A percentile compares a stretch with the other conserved stretches of the same genome.
phyloP scores from a whole-genome alignment of 495 filamentous ascomycete species.

The Delitschia confertaspora region DNA sequence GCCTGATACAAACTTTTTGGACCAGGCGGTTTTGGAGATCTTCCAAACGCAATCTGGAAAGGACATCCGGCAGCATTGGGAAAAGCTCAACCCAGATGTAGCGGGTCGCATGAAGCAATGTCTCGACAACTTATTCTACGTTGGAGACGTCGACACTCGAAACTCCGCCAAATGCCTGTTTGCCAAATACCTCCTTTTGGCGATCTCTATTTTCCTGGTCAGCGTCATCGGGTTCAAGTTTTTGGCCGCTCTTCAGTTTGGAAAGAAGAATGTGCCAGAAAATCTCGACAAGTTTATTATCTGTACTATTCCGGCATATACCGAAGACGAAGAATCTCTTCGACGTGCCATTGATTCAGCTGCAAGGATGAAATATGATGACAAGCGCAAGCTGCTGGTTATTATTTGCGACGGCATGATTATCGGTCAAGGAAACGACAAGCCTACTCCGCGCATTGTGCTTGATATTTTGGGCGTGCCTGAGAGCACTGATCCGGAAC shows the following conservation, averaged over 20 bases:
- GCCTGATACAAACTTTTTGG: conserved; percentile 75
- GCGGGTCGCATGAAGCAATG: conserved; percentile 69
- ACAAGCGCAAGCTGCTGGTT: conserved; percentile 92
- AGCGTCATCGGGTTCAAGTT: conserved; percentile 90
- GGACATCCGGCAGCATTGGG: conserved; percentile 80
- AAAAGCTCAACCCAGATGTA: conserved; percentile 44
- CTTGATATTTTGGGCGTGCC: conserved; percentile 94
- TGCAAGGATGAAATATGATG: conserved; percentile 92
- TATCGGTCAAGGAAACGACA: conserved; percentile 95
- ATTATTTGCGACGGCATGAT: conserved; percentile 99
- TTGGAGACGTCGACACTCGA: conserved; percentile 85
- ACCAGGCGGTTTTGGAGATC: conserved; percentile 58
- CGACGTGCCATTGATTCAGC: conserved; percentile 95
- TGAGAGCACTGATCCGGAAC: conserved; percentile 90
- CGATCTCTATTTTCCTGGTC: conserved; percentile 75
- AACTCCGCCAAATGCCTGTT: conserved; percentile 81
- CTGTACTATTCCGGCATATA: conserved; percentile 95
- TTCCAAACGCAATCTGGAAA: conserved; percentile 66
- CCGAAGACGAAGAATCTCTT: conserved; percentile 94
- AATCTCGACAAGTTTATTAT: conserved; percentile 98
- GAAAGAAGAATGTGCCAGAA: conserved; percentile 81
- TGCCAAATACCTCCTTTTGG: conserved; percentile 81
- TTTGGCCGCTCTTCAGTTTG: conserved; percentile 89
- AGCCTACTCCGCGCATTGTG: conserved; percentile 90
- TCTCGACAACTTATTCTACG: conserved; percentile 90